Conservation (phyloP, 257 asterid species). For the Schizonepeta tenuifolia region DNA sequence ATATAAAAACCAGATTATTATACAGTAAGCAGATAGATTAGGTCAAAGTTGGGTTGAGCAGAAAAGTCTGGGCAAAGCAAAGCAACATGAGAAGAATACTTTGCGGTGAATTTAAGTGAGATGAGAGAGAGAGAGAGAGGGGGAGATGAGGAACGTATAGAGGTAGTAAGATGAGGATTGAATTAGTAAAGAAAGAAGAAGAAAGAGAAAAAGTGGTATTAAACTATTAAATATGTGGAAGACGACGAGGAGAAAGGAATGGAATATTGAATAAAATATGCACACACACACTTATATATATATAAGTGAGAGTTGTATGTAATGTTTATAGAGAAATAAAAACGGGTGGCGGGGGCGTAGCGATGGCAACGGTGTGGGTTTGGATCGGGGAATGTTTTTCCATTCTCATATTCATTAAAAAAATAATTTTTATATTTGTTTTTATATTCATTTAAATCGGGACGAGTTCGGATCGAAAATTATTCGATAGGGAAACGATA, state of each 20-base stretch:
- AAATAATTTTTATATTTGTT: too few relatives aligned
- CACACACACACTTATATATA: too few relatives aligned
- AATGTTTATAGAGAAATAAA: background rate
- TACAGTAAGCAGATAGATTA: too few relatives aligned
- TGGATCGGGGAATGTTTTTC: too few relatives aligned
- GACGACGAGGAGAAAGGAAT: background rate
- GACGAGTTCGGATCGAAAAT: too few relatives aligned
- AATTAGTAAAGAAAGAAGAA: conserved; percentile 18
- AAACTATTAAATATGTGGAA: background rate
- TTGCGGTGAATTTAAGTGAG: conserved; percentile 32
- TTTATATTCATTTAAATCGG: too few relatives aligned
- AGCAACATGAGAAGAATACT: conserved; percentile 30
- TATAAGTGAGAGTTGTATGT: too few relatives aligned
- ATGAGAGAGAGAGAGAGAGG: background rate
- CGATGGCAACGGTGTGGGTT: too few relatives aligned
- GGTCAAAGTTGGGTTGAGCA: background rate
- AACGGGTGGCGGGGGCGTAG: background rate
- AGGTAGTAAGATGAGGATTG: background rate
- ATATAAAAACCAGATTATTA: too few relatives aligned
- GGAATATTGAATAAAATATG: background rate
- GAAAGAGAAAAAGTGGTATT: conserved; percentile 6
- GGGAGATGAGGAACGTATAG: background rate
- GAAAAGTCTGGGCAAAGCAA: conserved; percentile 26
- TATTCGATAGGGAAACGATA: too few relatives aligned
- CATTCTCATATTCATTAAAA: too few relatives aligned